Percentiles rank a stretch among this genome's conserved stretches.
Conservation (phyloP, 768 basidiomycete genomes). For the Chiua virens region DNA sequence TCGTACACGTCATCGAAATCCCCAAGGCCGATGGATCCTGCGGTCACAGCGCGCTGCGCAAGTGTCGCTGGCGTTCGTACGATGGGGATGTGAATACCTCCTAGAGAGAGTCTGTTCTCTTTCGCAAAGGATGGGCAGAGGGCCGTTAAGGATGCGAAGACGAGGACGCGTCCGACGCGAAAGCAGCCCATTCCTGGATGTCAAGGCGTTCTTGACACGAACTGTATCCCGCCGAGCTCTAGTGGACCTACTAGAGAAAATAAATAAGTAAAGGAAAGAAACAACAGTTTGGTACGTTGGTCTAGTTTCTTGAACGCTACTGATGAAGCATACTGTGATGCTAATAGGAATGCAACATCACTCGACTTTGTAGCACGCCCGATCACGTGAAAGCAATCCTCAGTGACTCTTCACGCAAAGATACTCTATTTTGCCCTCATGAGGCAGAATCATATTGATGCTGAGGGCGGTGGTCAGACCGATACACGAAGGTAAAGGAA, state of each 20-base stretch:
- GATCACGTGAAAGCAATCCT: conserved; percentile 12
- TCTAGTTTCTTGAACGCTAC: too few species aligned
- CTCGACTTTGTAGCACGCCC: background rate
- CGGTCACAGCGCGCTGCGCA: conserved; percentile 14
- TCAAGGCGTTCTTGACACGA: background rate
- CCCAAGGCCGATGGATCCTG: conserved; percentile 53
- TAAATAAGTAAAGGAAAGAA: background rate
- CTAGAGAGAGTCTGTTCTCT: conserved; percentile 5
- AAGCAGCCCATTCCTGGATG: conserved; percentile 10
- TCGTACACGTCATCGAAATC: conserved; percentile 62
- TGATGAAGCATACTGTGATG: too few species aligned
- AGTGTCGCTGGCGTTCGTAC: conserved; percentile 1
- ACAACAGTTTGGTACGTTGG: background rate
- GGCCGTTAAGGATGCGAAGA: conserved; percentile 2
- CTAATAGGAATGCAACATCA: background rate
- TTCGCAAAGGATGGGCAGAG: conserved; percentile 1
- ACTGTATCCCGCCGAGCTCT: background rate
- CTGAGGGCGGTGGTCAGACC: background rate
- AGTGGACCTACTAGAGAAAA: background rate
- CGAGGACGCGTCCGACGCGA: conserved; percentile 5
- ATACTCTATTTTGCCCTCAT: too few species aligned
- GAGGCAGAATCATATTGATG: conserved; percentile 1
- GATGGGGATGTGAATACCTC: conserved; percentile 28
- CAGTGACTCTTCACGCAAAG: background rate
- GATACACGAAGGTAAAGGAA: conserved; percentile 11